These are phyloP conservation scores for Pseudogymnoascus sp. DNA, from an alignment of 2,329 filamentous ascomycete genomes.

Conservation along the genomic window DNA sequence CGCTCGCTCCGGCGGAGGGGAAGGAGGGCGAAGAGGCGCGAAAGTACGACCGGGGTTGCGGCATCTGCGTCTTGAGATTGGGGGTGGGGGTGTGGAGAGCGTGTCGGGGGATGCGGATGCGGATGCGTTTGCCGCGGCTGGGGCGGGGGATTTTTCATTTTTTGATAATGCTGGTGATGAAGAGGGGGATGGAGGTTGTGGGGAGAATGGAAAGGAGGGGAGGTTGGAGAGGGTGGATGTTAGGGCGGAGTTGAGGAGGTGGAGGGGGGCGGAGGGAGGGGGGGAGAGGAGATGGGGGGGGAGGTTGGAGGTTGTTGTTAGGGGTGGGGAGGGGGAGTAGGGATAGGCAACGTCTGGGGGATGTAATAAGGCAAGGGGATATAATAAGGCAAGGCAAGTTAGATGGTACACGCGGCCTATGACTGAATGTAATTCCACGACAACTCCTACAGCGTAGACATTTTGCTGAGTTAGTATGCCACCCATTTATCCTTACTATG, in stretches of 20 bases:
- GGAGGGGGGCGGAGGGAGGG: background rate
- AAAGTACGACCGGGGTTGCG: background rate
- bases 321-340: background rate
- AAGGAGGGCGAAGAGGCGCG: background rate
- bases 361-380: background rate
- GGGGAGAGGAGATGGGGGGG: background rate
- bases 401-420: background rate
- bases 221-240: background rate
- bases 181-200: background rate
- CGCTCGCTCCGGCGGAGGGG: background rate
- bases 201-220: background rate
- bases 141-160: background rate
- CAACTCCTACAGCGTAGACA: too few relatives aligned
- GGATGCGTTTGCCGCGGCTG: background rate
- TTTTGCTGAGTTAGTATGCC: too few relatives aligned
- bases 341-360: background rate
- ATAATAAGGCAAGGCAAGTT: background rate
- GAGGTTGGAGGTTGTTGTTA: background rate
- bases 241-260: background rate
- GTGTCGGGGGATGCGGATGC: background rate
- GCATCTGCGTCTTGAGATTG: background rate
- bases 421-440: too few relatives aligned
- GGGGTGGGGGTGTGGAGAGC: background rate
- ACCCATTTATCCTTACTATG: too few relatives aligned
- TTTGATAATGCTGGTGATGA: background rate